Percentiles rank a stretch among this genome's conserved stretches.
Conservation (phyloP, 169 alveolate species). For the Eimeria maxima region DNA sequence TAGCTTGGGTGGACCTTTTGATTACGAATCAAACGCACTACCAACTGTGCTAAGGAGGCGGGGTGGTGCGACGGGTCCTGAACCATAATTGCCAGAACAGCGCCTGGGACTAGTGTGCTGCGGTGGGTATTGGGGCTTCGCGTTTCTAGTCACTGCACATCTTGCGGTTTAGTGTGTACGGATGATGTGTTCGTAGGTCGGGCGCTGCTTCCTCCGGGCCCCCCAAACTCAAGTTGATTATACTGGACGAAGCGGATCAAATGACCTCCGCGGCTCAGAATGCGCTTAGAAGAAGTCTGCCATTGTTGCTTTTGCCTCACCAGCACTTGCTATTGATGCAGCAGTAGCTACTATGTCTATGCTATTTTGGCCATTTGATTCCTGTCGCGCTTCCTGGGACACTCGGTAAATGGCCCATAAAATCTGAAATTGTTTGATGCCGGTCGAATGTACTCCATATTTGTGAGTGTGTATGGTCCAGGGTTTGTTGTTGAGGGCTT, state of each 20-base stretch:
- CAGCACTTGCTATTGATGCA: background rate
- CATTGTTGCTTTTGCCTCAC: background rate
- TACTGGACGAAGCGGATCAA: conserved; percentile 99
- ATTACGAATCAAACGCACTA: conserved; percentile 84
- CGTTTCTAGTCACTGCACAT: background rate
- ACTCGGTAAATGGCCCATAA: background rate
- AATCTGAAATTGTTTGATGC: background rate
- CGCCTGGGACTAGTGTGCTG: background rate
- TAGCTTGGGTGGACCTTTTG: too few species aligned
- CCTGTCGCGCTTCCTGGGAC: background rate
- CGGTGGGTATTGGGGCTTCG: background rate
- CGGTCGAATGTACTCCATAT: background rate
- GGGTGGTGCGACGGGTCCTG: background rate
- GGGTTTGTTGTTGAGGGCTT: conserved; percentile 4
- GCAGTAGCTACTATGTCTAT: background rate
- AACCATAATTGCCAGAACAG: background rate
- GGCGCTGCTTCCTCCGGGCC: conserved; percentile 50
- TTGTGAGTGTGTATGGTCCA: background rate
- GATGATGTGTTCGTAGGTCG: conserved; percentile 10
- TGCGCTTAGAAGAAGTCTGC: conserved; percentile 97
- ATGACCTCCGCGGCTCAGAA: conserved; percentile 99
- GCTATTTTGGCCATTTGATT: background rate
- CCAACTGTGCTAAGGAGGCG: conserved; percentile 84
- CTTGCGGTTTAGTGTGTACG: background rate
- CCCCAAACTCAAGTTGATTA: conserved; percentile 92